Percentiles rank a stretch among this genome's conserved stretches.
phyloP scores from a whole-genome alignment of 331 rosid species.

The Arachis monticola region DNA sequence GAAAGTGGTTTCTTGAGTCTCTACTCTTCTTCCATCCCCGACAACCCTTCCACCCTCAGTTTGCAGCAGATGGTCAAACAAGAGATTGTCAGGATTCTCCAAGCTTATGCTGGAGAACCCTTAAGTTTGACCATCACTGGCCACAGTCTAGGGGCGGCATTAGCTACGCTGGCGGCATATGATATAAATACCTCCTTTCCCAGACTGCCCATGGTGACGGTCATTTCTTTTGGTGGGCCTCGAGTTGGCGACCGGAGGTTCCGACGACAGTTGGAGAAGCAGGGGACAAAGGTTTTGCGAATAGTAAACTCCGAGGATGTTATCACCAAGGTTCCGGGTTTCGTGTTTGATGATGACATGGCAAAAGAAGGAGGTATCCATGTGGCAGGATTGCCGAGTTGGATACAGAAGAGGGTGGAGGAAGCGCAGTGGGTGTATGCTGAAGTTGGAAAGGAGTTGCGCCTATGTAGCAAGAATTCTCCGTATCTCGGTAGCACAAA shows the following conservation, averaged over 20 bases:
- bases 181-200: conserved; percentile 49
- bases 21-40: conserved; percentile 49
- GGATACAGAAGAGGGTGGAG: conserved; percentile 66
- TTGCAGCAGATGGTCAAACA: conserved; percentile 55
- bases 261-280: conserved; percentile 50
- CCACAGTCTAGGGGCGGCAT: conserved; percentile 83
- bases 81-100: conserved; percentile 54
- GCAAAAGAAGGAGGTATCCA: neutral
- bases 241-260: conserved; percentile 68
- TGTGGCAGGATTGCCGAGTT: conserved; percentile 42
- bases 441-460: conserved; percentile 78
- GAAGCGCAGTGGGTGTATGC: conserved; percentile 66
- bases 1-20: conserved; percentile 73
- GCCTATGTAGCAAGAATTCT: conserved; percentile 73
- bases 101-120: conserved; percentile 46
- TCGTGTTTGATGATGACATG: conserved; percentile 53
- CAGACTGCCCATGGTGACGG: conserved; percentile 54
- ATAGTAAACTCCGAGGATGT: conserved; percentile 79
- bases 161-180: conserved; percentile 67
- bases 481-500: conserved; percentile 61
- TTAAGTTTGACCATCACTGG: conserved; percentile 80
- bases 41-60: conserved; percentile 28
- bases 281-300: conserved; percentile 70
- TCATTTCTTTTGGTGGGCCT: conserved; percentile 76
- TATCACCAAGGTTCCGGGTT: conserved; percentile 72